Conservation (phyloP, 2,329 filamentous ascomycete species). For the Ophiostoma quercus region DNA sequence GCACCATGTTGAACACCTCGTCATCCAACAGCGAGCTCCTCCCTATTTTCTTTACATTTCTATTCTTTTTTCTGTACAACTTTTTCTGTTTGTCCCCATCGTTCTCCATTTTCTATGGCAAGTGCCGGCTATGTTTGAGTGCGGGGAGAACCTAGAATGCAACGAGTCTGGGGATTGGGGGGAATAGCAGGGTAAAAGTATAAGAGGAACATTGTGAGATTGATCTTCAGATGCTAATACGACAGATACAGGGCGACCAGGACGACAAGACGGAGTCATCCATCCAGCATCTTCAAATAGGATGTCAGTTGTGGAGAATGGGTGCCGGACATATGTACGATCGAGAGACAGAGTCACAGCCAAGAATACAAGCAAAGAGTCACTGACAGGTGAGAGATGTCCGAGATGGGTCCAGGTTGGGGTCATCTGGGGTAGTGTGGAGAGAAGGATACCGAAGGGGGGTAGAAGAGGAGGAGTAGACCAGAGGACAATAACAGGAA, state of each 20-base stretch:
- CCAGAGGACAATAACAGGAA: neutral
- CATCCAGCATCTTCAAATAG: neutral
- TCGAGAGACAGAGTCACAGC: neutral
- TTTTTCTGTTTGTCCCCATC: neutral
- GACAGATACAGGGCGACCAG: neutral
- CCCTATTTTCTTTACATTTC: neutral
- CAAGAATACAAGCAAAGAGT: neutral
- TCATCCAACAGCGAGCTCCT: neutral
- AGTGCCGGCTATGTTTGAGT: neutral
- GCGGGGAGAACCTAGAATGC: neutral
- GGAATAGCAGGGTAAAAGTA: neutral
- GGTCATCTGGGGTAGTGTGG: conserved; percentile 9
- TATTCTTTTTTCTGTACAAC: no score
- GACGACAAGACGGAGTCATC: neutral
- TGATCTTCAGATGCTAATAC: neutral
- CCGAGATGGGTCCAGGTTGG: neutral
- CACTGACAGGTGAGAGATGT: neutral
- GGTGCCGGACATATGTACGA: neutral
- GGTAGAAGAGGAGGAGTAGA: neutral
- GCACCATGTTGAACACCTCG: neutral
- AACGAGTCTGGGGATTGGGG: neutral
- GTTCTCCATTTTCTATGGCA: neutral
- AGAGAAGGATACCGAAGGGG: neutral
- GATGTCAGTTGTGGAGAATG: neutral
- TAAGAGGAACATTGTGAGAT: neutral